Percentiles rank a stretch among this genome's conserved stretches.
Conservation (phyloP, 148 eudicot species). For the Pharnaceum exiguum region DNA sequence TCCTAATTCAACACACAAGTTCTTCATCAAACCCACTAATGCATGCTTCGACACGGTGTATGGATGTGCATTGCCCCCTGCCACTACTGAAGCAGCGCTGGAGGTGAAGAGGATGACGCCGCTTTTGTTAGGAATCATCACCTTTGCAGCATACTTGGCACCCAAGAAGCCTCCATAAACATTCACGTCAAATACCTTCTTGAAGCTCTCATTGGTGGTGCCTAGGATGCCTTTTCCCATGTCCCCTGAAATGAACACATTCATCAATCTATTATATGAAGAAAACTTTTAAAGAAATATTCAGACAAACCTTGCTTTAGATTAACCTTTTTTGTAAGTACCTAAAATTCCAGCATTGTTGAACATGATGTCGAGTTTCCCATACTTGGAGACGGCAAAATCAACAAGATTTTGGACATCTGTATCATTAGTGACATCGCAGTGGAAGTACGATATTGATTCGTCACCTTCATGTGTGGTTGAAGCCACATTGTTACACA, state of each 20-base stretch:
- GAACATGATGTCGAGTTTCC: constrained; percentile 32
- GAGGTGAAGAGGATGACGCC: constrained; percentile 32
- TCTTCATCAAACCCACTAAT: constrained; percentile 34
- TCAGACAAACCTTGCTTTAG: no score
- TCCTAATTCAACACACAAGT: constrained; percentile 37
- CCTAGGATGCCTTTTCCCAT: neutral
- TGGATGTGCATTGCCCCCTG: constrained; percentile 28
- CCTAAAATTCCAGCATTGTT: constrained; percentile 45
- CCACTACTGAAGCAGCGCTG: constrained; percentile 17
- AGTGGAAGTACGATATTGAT: constrained; percentile 16
- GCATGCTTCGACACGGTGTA: constrained; percentile 44
- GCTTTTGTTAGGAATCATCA: constrained; percentile 25
- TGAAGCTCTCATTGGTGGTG: constrained; percentile 22
- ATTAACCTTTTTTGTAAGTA: no score
- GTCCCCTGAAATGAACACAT: neutral
- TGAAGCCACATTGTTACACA: neutral
- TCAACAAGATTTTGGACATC: constrained; percentile 17
- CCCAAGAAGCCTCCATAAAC: constrained; percentile 24
- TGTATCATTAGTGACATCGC: constrained; percentile 14
- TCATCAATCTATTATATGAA: no score
- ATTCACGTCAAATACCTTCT: constrained; percentile 25
- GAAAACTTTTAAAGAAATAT: no score
- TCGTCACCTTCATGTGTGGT: neutral
- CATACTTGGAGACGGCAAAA: constrained; percentile 11
- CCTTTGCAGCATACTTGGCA: constrained; percentile 30